phyloP scores from a whole-genome alignment of 2,329 filamentous ascomycete genomes.

The Penicillium sp. region DNA sequence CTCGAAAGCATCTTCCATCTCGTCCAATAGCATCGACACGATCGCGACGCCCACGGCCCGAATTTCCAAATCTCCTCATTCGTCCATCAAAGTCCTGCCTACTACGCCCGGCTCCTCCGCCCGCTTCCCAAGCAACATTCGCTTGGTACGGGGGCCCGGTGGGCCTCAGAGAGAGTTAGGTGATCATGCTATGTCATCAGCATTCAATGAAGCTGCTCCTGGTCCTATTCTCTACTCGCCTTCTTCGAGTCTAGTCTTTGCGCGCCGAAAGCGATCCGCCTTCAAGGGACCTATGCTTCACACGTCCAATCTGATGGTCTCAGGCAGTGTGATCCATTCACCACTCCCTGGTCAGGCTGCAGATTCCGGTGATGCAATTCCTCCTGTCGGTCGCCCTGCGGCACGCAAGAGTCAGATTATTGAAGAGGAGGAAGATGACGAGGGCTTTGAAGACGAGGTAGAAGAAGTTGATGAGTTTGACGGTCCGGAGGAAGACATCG shows the following conservation, averaged over 20 bases:
- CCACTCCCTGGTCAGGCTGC: constrained; percentile 40
- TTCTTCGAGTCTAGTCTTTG: constrained; percentile 53
- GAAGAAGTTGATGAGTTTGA: constrained; percentile 52
- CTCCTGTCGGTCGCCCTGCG: constrained; percentile 33
- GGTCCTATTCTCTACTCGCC: constrained; percentile 47
- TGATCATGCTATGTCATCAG: constrained; percentile 36
- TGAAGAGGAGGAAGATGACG: constrained; percentile 52
- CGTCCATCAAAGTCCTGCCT: constrained; percentile 93
- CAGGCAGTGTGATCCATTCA: constrained; percentile 43
- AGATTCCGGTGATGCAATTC: constrained; percentile 25
- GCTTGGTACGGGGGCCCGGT: constrained; percentile 69
- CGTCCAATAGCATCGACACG: constrained; percentile 76
- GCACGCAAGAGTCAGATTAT: constrained; percentile 52
- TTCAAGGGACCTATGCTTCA: constrained; percentile 55
- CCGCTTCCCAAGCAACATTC: constrained; percentile 83
- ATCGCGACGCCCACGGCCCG: constrained; percentile 71
- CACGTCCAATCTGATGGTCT: constrained; percentile 43
- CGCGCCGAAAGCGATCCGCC: constrained; percentile 52
- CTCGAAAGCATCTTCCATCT: constrained; percentile 93
- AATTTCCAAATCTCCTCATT: constrained; percentile 76
- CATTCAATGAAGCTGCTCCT: constrained; percentile 48
- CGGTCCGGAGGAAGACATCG: constrained; percentile 38
- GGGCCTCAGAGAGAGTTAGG: constrained; percentile 36
- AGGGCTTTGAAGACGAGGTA: constrained; percentile 47
- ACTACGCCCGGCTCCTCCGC: constrained; percentile 77